phyloP scores from a whole-genome alignment of 495 filamentous ascomycete species.

The Ascodesmis nigricans region DNA sequence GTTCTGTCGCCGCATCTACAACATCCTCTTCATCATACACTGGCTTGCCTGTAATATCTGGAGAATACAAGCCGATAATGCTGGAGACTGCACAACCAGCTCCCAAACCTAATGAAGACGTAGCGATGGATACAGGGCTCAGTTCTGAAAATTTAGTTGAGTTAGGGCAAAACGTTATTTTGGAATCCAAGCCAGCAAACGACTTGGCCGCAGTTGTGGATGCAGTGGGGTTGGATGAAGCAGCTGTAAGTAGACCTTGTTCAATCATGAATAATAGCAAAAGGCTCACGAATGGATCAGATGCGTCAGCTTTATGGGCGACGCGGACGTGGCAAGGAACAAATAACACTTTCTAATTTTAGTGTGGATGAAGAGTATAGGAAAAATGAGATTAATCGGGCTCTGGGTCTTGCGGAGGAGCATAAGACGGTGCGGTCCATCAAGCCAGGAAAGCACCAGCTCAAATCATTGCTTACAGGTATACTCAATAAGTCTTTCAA shows the following conservation, averaged over 20 bases:
- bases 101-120: constrained; percentile 6
- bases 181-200: constrained; percentile 4
- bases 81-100: constrained; percentile 11
- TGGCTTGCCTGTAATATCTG: constrained; percentile 3
- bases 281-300: constrained; percentile 4
- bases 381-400: constrained; percentile 18
- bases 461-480: constrained; percentile 19
- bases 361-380: constrained; percentile 21
- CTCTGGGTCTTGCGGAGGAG: constrained; percentile 15
- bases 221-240: constrained; percentile 14
- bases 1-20: constrained; percentile 10
- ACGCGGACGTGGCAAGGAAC: constrained; percentile 12
- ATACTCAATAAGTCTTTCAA: not conserved
- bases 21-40: not conserved
- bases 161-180: not conserved
- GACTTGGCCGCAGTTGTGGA: constrained; percentile 15
- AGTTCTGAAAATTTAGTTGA: too few species aligned
- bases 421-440: constrained; percentile 21
- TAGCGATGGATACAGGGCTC: not conserved
- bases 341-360: constrained; percentile 18
- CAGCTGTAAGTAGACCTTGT: constrained; percentile 10
- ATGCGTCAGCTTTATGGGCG: constrained; percentile 22
- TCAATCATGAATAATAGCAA: not conserved
- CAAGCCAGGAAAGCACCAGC: constrained; percentile 20
- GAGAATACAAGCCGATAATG: constrained; percentile 21